Conservation (phyloP, 225 moss, liverwort and hornwort genomes). For the Straminergon stramineum region DNA sequence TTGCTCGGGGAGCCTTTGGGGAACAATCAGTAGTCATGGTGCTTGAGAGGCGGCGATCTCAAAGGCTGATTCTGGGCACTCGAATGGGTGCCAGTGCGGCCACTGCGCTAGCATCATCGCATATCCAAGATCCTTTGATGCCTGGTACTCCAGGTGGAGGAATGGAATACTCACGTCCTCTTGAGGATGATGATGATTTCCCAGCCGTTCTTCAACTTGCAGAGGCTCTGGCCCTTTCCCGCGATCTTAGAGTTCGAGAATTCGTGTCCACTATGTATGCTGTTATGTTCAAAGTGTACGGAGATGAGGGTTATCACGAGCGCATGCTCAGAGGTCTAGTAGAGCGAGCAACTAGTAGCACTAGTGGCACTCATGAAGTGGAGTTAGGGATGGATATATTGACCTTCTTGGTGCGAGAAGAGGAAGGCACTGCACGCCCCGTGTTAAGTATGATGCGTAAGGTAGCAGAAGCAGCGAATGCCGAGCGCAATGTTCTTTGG, state of each 20-base stretch:
- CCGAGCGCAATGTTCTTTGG: conserved; percentile 87
- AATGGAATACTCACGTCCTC: conserved; percentile 46
- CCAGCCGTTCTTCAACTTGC: conserved; percentile 93
- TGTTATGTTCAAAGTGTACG: conserved; percentile 99
- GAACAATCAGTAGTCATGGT: conserved; percentile 99
- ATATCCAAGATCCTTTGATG: conserved; percentile 71
- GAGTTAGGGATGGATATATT: conserved; percentile 97
- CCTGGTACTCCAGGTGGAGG: conserved; percentile 60
- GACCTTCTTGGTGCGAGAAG: conserved; percentile 94
- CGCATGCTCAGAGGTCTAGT: conserved; percentile 95
- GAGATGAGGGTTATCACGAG: conserved; percentile 92
- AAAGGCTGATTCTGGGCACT: conserved; percentile 76
- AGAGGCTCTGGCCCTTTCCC: conserved; percentile 76
- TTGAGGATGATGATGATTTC: conserved; percentile 89
- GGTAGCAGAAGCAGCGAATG: conserved; percentile 74
- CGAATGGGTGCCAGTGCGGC: conserved; percentile 49
- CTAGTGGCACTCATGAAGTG: conserved; percentile 84
- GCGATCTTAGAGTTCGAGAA: conserved; percentile 84
- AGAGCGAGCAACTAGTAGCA: conserved; percentile 89
- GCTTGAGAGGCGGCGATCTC: conserved; percentile 89
- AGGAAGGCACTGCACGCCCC: conserved; percentile 94
- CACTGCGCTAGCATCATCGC: conserved; percentile 29
- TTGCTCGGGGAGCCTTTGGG: conserved; percentile 94
- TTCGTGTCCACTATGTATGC: conserved; percentile 96
- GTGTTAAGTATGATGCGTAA: conserved; percentile 93